Evolutionary conservation across 2,329 filamentous ascomycete species (phyloP).

Genomic region (Aspergillus fumigatus): DNA sequence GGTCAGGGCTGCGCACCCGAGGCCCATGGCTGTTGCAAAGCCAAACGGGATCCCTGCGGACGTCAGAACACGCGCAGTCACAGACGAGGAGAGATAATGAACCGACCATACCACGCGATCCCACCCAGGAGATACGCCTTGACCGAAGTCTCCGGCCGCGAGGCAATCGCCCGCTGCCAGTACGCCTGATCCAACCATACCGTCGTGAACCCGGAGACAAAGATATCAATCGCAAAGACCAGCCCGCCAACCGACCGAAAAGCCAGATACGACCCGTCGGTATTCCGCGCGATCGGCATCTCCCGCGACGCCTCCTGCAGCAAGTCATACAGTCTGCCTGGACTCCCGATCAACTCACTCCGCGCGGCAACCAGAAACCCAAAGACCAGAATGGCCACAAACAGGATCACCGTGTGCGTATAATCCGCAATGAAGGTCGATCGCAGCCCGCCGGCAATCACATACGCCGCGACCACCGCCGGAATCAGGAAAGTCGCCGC

Average conservation of each 20-base stretch:
- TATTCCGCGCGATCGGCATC: conserved; percentile 29
- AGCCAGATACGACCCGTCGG: conserved; percentile 34
- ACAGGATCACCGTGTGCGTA: conserved; percentile 39
- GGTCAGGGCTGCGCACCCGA: conserved; percentile 44
- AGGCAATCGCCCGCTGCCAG: conserved; percentile 44
- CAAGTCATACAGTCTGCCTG: conserved; percentile 35
- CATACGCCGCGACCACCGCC: conserved; percentile 37
- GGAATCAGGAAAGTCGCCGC: conserved; percentile 40
- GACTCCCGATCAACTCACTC: conserved; percentile 28
- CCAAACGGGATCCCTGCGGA: conserved; percentile 43
- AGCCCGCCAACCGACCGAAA: conserved; percentile 34
- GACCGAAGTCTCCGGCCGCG: conserved; percentile 37
- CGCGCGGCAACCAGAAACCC: conserved; percentile 35
- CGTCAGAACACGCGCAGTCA: no score
- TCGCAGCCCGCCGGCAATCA: conserved; percentile 38
- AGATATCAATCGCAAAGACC: conserved; percentile 36
- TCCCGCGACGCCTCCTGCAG: conserved; percentile 27
- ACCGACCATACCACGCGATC: conserved; percentile 28
- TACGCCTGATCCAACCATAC: conserved; percentile 42
- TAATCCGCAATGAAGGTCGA: conserved; percentile 43
- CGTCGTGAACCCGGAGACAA: conserved; percentile 34
- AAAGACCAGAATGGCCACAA: conserved; percentile 38
- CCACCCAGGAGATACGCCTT: conserved; percentile 42
- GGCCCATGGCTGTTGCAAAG: conserved; percentile 46
- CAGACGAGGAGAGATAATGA: no score